These are phyloP conservation scores for Fusarium chlamydosporum DNA, from an alignment of 2,329 filamentous ascomycete species.

Conservation along the genomic window DNA sequence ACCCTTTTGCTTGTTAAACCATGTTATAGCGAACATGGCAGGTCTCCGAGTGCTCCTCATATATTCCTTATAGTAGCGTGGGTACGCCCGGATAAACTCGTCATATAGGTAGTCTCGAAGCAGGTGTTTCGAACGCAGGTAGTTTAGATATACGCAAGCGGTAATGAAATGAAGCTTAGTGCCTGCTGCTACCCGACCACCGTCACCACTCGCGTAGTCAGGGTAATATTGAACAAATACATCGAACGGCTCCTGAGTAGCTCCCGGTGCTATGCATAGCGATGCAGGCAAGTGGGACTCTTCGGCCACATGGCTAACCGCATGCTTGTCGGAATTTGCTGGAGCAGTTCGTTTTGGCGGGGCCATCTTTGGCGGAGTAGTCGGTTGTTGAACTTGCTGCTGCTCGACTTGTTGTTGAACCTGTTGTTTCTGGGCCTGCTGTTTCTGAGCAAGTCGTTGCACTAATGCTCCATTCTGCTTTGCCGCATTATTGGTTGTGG, in stretches of 20 bases:
- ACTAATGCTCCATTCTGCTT: not conserved
- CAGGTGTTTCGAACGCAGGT: constrained; percentile 53
- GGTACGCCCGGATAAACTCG: constrained; percentile 65
- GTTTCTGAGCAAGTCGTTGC: not conserved
- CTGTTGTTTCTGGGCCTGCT: no score
- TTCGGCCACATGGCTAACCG: not conserved
- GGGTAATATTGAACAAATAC: constrained; percentile 62
- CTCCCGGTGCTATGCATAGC: constrained; percentile 24
- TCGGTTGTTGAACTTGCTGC: not conserved
- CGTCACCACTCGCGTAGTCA: constrained; percentile 58
- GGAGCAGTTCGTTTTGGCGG: not conserved
- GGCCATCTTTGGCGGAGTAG: not conserved
- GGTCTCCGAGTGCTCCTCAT: constrained; percentile 50
- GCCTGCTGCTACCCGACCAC: constrained; percentile 47
- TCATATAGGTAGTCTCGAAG: constrained; percentile 65
- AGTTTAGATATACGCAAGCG: constrained; percentile 61
- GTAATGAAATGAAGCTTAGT: constrained; percentile 60
- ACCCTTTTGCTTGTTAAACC: constrained; percentile 54
- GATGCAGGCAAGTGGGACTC: not conserved
- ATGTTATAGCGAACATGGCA: constrained; percentile 59
- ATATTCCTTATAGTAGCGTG: constrained; percentile 60
- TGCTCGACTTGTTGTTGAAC: no score
- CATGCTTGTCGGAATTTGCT: not conserved
- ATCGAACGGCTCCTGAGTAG: constrained; percentile 52
- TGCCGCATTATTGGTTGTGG: not conserved